phyloP scores from a whole-genome alignment of 139 green algal species.

The Spirogloea muscicola region DNA sequence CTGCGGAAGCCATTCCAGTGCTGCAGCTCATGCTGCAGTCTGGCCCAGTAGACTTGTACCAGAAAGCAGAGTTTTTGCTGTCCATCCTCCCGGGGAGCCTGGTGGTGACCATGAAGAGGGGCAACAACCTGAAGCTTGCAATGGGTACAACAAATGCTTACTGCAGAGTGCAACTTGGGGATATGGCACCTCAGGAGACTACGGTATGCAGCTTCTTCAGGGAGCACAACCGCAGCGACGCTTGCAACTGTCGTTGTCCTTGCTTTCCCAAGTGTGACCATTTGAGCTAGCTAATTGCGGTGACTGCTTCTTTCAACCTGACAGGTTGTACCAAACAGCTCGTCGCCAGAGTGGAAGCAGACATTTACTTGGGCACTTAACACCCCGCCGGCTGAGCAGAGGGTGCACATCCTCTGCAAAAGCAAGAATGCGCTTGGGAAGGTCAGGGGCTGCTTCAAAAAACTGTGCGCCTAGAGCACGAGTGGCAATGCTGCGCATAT shows the following conservation, averaged over 20 bases:
- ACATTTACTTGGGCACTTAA: slow-evolving; percentile 26
- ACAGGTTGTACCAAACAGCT: slow-evolving; percentile 19
- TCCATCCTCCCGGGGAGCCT: slow-evolving; percentile 24
- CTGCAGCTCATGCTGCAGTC: slow-evolving; percentile 31
- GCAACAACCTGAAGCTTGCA: slow-evolving; percentile 21
- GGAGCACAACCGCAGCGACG: too few relatives aligned
- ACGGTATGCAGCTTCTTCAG: too few relatives aligned
- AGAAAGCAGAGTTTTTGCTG: slow-evolving; percentile 31
- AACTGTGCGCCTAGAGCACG: background rate
- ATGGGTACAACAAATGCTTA: slow-evolving; percentile 36
- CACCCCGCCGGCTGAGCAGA: slow-evolving; percentile 11
- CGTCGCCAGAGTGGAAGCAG: slow-evolving; percentile 32
- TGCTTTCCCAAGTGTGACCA: too few relatives aligned
- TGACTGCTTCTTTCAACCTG: too few relatives aligned
- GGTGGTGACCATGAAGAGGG: slow-evolving; percentile 21
- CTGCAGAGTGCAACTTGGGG: slow-evolving; percentile 21
- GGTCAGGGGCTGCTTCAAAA: background rate
- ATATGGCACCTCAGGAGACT: too few relatives aligned
- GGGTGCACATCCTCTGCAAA: slow-evolving; percentile 33
- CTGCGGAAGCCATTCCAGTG: slow-evolving; percentile 30
- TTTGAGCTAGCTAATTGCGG: too few relatives aligned
- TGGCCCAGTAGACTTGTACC: slow-evolving; percentile 10
- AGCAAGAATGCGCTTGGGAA: slow-evolving; percentile 20
- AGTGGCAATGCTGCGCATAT: background rate
- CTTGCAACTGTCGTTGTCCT: too few relatives aligned